Evolutionary conservation across 2,329 filamentous ascomycete genomes (phyloP).

Genomic region (Fusarium sp.): DNA sequence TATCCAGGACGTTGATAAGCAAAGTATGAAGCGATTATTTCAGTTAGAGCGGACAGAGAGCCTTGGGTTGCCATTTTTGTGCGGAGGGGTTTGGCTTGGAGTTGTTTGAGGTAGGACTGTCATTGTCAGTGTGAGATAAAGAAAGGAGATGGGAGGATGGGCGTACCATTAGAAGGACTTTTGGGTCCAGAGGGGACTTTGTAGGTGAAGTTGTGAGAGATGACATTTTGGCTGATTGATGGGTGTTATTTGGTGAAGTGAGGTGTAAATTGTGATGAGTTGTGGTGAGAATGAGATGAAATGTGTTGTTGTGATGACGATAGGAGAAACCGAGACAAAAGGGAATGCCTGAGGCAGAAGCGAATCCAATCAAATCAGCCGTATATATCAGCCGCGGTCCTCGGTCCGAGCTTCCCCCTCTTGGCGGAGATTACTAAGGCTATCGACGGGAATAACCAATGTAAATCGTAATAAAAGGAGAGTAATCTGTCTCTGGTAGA

Average conservation of each 20-base stretch:
- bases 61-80: conserved; percentile 22
- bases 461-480: background rate
- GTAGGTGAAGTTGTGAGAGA: background rate
- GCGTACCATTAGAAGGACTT: conserved; percentile 7
- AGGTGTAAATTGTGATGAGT: background rate
- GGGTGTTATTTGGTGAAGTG: background rate
- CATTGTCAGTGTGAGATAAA: background rate
- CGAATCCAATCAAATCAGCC: conserved; percentile 3
- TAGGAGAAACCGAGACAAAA: background rate
- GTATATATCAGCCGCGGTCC: conserved; percentile 17
- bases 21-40: conserved; percentile 16
- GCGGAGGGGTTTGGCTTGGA: conserved; percentile 18
- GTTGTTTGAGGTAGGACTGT: conserved; percentile 20
- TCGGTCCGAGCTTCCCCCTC: conserved; percentile 10
- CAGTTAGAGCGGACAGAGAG: conserved; percentile 17
- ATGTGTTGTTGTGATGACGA: conserved; percentile 11
- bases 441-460: background rate
- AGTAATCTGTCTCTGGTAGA: too few relatives aligned
- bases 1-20: conserved; percentile 17
- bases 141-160: background rate
- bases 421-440: background rate
- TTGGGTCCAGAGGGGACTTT: conserved; percentile 4
- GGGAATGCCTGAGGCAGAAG: conserved; percentile 2
- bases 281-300: conserved; percentile 2
- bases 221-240: background rate